Evolutionary conservation across 1,139 yeast species (phyloP).

Genomic region (Yamadazyma mexicana): DNA sequence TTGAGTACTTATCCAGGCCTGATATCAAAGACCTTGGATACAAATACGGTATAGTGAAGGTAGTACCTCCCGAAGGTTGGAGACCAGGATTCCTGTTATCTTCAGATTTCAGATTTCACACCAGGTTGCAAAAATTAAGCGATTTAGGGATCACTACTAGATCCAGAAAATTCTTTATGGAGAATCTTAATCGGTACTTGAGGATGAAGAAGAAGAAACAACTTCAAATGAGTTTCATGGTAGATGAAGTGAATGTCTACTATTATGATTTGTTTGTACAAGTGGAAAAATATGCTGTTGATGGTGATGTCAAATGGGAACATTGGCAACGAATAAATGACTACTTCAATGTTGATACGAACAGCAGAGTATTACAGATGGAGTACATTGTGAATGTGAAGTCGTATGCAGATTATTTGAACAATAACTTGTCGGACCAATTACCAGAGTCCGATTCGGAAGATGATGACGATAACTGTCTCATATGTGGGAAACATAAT

Average conservation of each 20-base stretch:
- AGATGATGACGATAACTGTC: constrained; percentile 46
- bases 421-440: constrained; percentile 18
- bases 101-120: constrained; percentile 57
- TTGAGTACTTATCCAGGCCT: constrained; percentile 55
- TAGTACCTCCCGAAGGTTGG: constrained; percentile 64
- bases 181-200: constrained; percentile 58
- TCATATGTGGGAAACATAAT: constrained; percentile 52
- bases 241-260: constrained; percentile 25
- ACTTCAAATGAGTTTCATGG: constrained; percentile 25
- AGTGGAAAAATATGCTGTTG: constrained; percentile 33
- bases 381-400: constrained; percentile 37
- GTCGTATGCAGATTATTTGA: constrained; percentile 48
- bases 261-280: constrained; percentile 57
- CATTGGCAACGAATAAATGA: constrained; percentile 37
- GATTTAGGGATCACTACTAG: constrained; percentile 65
- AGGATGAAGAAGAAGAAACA: constrained; percentile 43
- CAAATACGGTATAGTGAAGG: constrained; percentile 62
- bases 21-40: constrained; percentile 54
- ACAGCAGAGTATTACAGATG: constrained; percentile 22
- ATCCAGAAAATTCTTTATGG: constrained; percentile 59
- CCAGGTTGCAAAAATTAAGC: constrained; percentile 62
- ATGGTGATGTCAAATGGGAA: constrained; percentile 19
- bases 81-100: constrained; percentile 55
- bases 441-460: constrained; percentile 31
- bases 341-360: constrained; percentile 22